Evolutionary conservation across 805 yeast genomes (phyloP), one percentile per base, ranked within the genome.

Genomic region (Lipomyces yamadae): DNA sequence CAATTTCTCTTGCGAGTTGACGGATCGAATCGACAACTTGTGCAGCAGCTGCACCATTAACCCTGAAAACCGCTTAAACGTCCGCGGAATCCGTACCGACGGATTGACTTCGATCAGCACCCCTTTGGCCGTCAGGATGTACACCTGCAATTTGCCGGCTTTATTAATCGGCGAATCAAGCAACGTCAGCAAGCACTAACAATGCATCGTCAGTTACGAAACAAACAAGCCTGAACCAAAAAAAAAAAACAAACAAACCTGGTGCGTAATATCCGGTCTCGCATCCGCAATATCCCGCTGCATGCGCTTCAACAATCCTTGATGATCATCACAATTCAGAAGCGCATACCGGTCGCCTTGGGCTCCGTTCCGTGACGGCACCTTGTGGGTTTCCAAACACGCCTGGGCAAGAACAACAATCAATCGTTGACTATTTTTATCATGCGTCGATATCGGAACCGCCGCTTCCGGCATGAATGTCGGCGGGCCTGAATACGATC

Each of bases 181-280:
- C 71, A 95, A 82, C 2, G 99, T 94, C 78, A 95, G 83, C 54
- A 95, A 85, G 83, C 99, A 95, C 68, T 71, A 18, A 4, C n/a
- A 37, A 60, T 53, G 18, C 33, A n/a, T n/a, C n/a, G 56, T 24
- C 34, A 32, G 30, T 24, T 13, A 56, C 10, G 15, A 30, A 18
- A 32, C 37, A 30, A 24, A 13, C 13, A 56, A 56, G 13, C 42
- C 8, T 24, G 24, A 39, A 34, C 15, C 15, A 30, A 8, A 15
- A n/a, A 8, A 15, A n/a, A 48, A 6, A 2, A 24, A 24, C 35
- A 6, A 2, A 54, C 64, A 18, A 39, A 68, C 71, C 80, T 94
- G 99, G 77, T 95, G 99, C 56, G 99, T 95, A 75, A 95, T 95
- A 78, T 95, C 99, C n/a, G 99, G 99, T 78, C 99, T 87, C 6